Conservation (phyloP, 2,329 filamentous ascomycete genomes). For the Penicillium sp. region DNA sequence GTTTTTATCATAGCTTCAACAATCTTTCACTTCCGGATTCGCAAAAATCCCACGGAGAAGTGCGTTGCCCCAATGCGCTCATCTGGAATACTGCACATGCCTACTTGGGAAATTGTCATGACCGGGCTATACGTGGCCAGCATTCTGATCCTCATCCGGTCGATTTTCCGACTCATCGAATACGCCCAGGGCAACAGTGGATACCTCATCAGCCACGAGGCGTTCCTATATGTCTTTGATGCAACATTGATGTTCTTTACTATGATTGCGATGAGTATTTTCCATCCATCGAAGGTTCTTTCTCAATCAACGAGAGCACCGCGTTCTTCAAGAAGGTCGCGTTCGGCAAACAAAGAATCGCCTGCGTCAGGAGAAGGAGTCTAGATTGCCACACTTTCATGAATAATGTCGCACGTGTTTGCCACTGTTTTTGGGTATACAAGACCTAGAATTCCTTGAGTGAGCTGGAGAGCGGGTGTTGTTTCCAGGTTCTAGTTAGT, state of each 20-base stretch:
- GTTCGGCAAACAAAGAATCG: not conserved
- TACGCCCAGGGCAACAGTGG: slow-evolving; percentile 23
- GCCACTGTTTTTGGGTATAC: not conserved
- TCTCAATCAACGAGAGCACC: not conserved
- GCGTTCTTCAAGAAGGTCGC: not conserved
- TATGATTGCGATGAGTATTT: slow-evolving; percentile 6
- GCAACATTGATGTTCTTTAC: not conserved
- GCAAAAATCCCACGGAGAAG: slow-evolving; percentile 7
- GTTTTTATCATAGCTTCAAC: slow-evolving; percentile 15
- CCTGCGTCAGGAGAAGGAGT: not conserved
- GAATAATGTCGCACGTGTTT: not conserved
- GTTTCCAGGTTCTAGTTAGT: not conserved
- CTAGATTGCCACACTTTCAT: not conserved
- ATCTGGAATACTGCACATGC: not conserved
- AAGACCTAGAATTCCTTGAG: not conserved
- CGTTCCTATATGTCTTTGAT: slow-evolving; percentile 25
- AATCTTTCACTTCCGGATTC: slow-evolving; percentile 19
- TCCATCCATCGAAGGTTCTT: not conserved
- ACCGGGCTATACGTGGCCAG: slow-evolving; percentile 7
- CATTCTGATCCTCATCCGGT: slow-evolving; percentile 21
- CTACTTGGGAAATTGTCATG: slow-evolving; percentile 1
- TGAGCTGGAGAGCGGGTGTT: not conserved
- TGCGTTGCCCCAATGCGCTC: not conserved
- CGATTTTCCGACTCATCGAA: slow-evolving; percentile 22
- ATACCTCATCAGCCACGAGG: slow-evolving; percentile 23